These are phyloP conservation scores for Apophysomyces trapeziformis DNA, from an alignment of 371 early-diverging fungal species.

Conservation along the genomic window DNA sequence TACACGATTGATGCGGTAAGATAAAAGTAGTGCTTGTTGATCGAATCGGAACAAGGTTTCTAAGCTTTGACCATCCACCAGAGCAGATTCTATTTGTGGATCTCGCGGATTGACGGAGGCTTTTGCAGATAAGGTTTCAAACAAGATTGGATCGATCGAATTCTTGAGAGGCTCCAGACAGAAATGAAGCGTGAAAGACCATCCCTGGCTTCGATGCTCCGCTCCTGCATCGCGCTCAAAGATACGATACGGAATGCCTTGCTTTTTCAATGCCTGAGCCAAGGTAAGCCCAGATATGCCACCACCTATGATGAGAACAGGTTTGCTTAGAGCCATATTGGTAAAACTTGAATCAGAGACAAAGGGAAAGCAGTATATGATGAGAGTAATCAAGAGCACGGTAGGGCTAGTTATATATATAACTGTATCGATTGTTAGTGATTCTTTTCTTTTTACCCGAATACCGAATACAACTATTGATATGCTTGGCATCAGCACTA, in stretches of 20 bases:
- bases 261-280: constrained; percentile 36
- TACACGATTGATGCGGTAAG: constrained; percentile 30
- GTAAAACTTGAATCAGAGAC: no score
- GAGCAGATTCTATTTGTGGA: constrained; percentile 10
- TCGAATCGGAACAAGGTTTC: neutral
- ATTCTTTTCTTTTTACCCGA: no score
- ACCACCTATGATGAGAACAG: constrained; percentile 16
- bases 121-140: neutral
- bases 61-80: neutral
- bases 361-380: no score
- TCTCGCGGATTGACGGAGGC: constrained; percentile 24
- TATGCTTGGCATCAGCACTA: no score
- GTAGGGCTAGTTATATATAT: no score
- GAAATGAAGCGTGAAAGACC: constrained; percentile 12
- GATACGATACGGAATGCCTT: constrained; percentile 33
- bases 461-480: no score
- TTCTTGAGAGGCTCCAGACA: constrained; percentile 7
- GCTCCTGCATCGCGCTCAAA: constrained; percentile 37
- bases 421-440: no score
- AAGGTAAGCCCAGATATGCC: constrained; percentile 30
- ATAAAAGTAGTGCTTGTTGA: neutral
- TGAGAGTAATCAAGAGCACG: no score
- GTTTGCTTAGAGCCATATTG: neutral
- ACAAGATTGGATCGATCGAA: neutral
- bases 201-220: constrained; percentile 28